A percentile compares a stretch with the other conserved stretches of the same genome.
Evolutionary conservation across 2,329 filamentous ascomycete genomes (phyloP).

Genomic region (Fusarium armeniacum): DNA sequence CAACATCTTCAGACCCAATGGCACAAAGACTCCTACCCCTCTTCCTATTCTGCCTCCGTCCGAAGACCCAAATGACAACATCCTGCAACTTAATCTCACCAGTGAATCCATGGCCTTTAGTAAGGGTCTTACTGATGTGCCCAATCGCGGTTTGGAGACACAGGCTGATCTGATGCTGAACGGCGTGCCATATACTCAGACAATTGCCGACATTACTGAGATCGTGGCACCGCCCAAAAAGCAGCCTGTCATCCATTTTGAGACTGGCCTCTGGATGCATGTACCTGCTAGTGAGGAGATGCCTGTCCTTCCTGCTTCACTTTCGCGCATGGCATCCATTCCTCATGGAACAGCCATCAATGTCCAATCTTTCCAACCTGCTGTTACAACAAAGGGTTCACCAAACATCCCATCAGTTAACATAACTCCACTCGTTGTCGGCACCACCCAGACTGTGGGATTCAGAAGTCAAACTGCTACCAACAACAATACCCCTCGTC

Average conservation of each 20-base stretch:
- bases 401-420: constrained; percentile 39
- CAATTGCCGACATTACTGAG: constrained; percentile 54
- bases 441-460: neutral
- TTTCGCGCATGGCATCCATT: constrained; percentile 58
- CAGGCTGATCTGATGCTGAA: constrained; percentile 55
- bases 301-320: constrained; percentile 45
- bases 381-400: constrained; percentile 28
- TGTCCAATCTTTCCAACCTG: constrained; percentile 52
- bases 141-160: constrained; percentile 55
- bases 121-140: constrained; percentile 52
- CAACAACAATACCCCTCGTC: constrained; percentile 37
- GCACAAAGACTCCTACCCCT: constrained; percentile 40
- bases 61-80: constrained; percentile 46
- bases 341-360: constrained; percentile 62
- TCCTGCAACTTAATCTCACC: constrained; percentile 58
- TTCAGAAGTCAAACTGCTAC: constrained; percentile 29
- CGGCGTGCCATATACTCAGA: constrained; percentile 56
- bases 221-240: constrained; percentile 33
- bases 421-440: constrained; percentile 50
- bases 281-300: constrained; percentile 51
- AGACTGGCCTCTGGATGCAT: constrained; percentile 58
- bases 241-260: constrained; percentile 56
- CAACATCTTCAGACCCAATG: constrained; percentile 56
- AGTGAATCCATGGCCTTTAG: constrained; percentile 54
- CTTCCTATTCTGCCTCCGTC: constrained; percentile 29